phyloP scores from a whole-genome alignment of 2,329 filamentous ascomycete species.

The Phialemonium atrogriseum region DNA sequence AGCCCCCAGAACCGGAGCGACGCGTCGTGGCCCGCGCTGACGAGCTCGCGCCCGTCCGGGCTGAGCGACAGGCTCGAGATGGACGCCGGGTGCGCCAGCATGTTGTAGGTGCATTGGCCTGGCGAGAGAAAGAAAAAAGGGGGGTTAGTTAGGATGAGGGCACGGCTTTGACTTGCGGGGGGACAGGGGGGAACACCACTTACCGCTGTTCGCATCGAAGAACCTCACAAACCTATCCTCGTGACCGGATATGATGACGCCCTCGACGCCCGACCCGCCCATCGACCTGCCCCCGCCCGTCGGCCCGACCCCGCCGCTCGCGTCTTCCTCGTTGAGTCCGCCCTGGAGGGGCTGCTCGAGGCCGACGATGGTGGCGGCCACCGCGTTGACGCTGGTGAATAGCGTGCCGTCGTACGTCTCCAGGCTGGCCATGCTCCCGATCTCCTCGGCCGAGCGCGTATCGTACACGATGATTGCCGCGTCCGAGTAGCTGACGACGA shows the following conservation, averaged over 20 bases:
- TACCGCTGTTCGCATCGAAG: constrained; percentile 98
- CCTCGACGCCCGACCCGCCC: constrained; percentile 75
- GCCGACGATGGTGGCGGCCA: constrained; percentile 78
- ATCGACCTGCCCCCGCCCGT: constrained; percentile 59
- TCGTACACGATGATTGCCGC: constrained; percentile 88
- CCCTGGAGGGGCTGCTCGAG: constrained; percentile 62
- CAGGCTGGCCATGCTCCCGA: constrained; percentile 84
- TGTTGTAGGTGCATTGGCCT: constrained; percentile 99
- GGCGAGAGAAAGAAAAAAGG: constrained; percentile 1
- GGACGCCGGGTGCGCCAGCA: constrained; percentile 90
- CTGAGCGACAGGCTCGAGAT: constrained; percentile 89
- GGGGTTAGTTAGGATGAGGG: neutral
- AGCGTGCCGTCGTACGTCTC: constrained; percentile 86
- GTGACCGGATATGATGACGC: constrained; percentile 91
- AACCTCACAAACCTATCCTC: constrained; percentile 95
- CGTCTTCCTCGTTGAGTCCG: constrained; percentile 64
- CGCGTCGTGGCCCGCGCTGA: constrained; percentile 92
- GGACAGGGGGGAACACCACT: constrained; percentile 27
- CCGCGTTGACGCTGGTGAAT: constrained; percentile 76
- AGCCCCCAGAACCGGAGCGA: constrained; percentile 95
- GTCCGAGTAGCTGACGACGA: constrained; percentile 89
- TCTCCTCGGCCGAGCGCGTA: constrained; percentile 82
- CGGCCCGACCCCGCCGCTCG: constrained; percentile 63
- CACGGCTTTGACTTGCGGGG: neutral
- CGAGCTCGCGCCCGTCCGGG: constrained; percentile 86